Evolutionary conservation across 1,284 basidiomycete genomes (phyloP), one percentile per base, ranked within the genome.

Genomic region (Tremellales sp.): DNA sequence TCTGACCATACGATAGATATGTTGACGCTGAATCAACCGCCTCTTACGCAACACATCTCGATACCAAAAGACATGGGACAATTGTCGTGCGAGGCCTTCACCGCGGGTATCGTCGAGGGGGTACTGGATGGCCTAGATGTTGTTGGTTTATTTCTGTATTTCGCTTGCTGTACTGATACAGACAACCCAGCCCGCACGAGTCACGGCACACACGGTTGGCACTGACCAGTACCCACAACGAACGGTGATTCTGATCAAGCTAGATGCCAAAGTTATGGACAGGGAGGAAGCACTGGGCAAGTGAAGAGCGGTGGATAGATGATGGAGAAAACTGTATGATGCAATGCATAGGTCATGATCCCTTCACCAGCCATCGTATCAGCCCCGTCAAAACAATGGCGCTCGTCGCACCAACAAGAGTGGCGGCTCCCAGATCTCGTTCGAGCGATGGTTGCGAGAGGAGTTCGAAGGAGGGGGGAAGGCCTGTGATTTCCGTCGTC

Each of bases 21-120:
- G 95, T 90, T 99, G 56, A 87, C 94, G 51, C 88, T 95, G 76
- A 97, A 99, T 66, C 85, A 91, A 65, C 93, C 95, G 10, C 81
- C 86, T 18, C 80, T 97, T 56, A 92, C 95, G 46, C 82, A 87
- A 55, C 79, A 87, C 60, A 91, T 99, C 53, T 91, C 90, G 16
- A 85, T 97, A 21, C 95, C 94, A 5, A 84, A 84, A 59, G 95
- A 98, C 64, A 86, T 98, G 82, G 86, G 83, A 54, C 85, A 90
- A 61, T 78, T 99, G 31, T 92, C 86, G 61, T 97, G 93, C 65
- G 97, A 93, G 29, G 97, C 94, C 1, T 87, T 95, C 66, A 92
- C 92, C 0, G 94, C 94, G 5, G 94, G 95, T 0, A 85, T 98
- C 47, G 92, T 99, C 4, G 95, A 99, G 74, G 94, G 92, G 6